Evolutionary conservation across 202 grass and related monocot species (phyloP).

Genomic region (Schoenoplectus tabernaemontani): DNA sequence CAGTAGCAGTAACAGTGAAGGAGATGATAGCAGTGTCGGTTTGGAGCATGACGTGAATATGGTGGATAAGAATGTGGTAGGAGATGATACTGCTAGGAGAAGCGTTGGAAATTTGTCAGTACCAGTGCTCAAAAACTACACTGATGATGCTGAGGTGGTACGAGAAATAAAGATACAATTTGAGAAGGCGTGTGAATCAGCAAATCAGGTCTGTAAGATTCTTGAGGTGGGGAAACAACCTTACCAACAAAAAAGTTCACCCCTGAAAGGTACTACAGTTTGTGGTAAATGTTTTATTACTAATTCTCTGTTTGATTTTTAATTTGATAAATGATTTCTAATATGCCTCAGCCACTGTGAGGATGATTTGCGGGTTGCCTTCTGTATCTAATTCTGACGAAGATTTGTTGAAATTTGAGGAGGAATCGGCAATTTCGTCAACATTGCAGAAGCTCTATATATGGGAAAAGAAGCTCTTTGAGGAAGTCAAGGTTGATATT

Average conservation of each 20-base stretch:
- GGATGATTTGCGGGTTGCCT: slow-evolving; percentile 79
- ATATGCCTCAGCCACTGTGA: slow-evolving; percentile 43
- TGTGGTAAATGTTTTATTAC: slow-evolving; percentile 1
- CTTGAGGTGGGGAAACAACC: slow-evolving; percentile 91
- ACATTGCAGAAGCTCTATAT: slow-evolving; percentile 92
- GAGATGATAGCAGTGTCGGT: slow-evolving; percentile 28
- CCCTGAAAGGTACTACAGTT: slow-evolving; percentile 55
- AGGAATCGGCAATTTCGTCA: slow-evolving; percentile 82
- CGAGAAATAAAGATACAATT: slow-evolving; percentile 77
- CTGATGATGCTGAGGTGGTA: slow-evolving; percentile 56
- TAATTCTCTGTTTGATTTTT: not conserved
- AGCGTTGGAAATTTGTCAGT: slow-evolving; percentile 23
- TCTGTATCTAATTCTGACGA: slow-evolving; percentile 35
- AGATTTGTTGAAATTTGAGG: slow-evolving; percentile 58
- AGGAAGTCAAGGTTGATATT: slow-evolving; percentile 76
- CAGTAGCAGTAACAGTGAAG: slow-evolving; percentile 25
- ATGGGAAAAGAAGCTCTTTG: slow-evolving; percentile 93
- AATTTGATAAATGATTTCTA: slow-evolving; percentile 18
- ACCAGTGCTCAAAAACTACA: slow-evolving; percentile 40
- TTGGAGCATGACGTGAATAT: slow-evolving; percentile 72
- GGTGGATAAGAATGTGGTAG: slow-evolving; percentile 72
- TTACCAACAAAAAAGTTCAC: slow-evolving; percentile 76
- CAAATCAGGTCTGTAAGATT: slow-evolving; percentile 60
- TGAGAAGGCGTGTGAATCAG: slow-evolving; percentile 59
- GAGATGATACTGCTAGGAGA: slow-evolving; percentile 40